These are phyloP conservation scores for Eucalyptus marginata DNA, from an alignment of 345 rosid genomes.

Conservation along the genomic window DNA sequence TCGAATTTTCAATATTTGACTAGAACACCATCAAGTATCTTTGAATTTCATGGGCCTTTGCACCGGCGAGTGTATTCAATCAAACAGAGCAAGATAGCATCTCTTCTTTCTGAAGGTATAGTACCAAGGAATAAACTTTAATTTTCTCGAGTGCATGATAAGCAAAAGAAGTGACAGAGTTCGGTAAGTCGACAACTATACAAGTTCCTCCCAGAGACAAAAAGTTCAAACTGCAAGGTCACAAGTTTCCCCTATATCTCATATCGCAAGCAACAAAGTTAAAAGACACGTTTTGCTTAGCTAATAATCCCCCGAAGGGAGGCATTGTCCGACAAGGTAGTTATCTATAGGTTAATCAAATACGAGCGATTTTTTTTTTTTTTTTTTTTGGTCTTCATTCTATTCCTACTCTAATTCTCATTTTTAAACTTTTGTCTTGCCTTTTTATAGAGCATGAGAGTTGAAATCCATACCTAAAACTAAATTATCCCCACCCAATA, in stretches of 20 bases:
- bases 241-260: background rate
- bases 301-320: background rate
- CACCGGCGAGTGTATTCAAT: background rate
- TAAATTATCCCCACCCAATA: fast-evolving
- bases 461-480: fast-evolving
- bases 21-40: background rate
- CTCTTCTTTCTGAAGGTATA: background rate
- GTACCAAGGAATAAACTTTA: background rate
- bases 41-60: background rate
- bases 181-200: background rate
- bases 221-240: background rate
- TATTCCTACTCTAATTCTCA: fast-evolving
- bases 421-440: fast-evolving
- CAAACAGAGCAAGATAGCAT: background rate
- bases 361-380: fast-evolving
- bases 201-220: background rate
- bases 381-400: fast-evolving
- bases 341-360: background rate
- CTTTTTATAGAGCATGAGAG: fast-evolving
- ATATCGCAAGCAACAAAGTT: background rate
- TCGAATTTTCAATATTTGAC: background rate
- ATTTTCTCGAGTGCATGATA: background rate
- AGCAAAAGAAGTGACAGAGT: background rate
- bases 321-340: background rate
- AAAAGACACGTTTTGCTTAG: background rate